Evolutionary conservation across 2,329 filamentous ascomycete genomes (phyloP).

Genomic region (Cercospora sesami): DNA sequence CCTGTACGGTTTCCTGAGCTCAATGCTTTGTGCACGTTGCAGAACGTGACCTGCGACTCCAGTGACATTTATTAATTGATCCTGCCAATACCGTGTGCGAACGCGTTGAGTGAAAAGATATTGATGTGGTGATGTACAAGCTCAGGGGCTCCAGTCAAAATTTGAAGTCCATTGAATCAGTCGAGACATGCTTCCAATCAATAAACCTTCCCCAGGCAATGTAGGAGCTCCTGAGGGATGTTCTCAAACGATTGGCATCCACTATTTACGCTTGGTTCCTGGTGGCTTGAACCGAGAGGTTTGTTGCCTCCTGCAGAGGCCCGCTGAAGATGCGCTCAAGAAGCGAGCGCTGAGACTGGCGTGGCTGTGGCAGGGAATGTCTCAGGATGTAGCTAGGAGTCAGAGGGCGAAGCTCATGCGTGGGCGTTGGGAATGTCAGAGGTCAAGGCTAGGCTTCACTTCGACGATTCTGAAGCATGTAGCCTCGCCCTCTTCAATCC

Average conservation of each 20-base stretch:
- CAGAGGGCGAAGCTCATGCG: not conserved
- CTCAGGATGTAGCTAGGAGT: not conserved
- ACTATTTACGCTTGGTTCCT: too few species aligned
- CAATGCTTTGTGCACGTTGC: not conserved
- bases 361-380: not conserved
- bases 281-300: not conserved
- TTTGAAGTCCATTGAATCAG: not conserved
- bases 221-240: too few species aligned
- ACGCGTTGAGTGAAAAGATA: not conserved
- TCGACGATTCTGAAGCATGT: not conserved
- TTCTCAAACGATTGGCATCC: too few species aligned
- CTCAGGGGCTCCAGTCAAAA: not conserved
- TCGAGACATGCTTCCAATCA: not conserved
- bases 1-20: not conserved
- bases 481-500: not conserved
- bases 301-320: not conserved
- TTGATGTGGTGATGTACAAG: not conserved
- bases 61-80: not conserved
- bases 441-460: not conserved
- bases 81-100: not conserved
- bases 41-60: not conserved
- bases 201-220: not conserved
- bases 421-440: not conserved
- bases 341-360: not conserved
- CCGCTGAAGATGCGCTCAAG: not conserved